Base-by-base conservation (phyloP, 2,329 filamentous ascomycete species). In the Monilinia fructicola region DNA sequence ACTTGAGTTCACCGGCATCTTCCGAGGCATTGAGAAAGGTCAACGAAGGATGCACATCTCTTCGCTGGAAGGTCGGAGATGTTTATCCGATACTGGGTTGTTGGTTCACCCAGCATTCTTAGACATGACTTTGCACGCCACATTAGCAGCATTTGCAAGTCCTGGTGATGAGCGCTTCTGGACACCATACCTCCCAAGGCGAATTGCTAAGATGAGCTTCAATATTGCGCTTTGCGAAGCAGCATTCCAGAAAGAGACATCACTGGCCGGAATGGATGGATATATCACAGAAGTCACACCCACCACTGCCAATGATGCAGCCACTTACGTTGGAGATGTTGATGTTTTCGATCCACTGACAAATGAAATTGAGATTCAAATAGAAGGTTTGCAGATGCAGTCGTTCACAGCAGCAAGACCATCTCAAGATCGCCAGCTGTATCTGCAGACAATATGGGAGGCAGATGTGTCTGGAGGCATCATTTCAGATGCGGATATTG, bases 81-180 rank as follows among this genome's bases (percentile, higher is more conserved):
- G 31, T 38, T 0, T 58, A 44, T 40, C 26, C 40, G 42, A 65
- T 59, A 46, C 40, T 38, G 42, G 28, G 46, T 46, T 69, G 9
- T 38, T 70, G 46, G 79, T 87, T 28, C 85, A 87, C 68, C 85
- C 85, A 0, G 80, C 83, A 2, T 84, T 83, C 0, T 76, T 87
- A 16, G 85, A 87, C 68, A 76, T 81, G 3, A 82, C 86, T 74
- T 81, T 87, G 31, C 85, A 87, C 65, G 79, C 79, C 0, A 79
- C 80, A 0, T 77, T 86, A 11, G 56, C 69, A 6, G 72, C 73
- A 12, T 69, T 56, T 28, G 62, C 56, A 2, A 62, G 38, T 21
- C 74, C 73, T 14, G 67, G 54, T 11, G 73, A 75, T 61, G 70
- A 65, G 1, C 53, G 60, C n/a, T 48, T 73, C 1, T 69, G 68